Conservation (phyloP, 1,139 yeast species). For the Yamadazyma diddensiae region DNA sequence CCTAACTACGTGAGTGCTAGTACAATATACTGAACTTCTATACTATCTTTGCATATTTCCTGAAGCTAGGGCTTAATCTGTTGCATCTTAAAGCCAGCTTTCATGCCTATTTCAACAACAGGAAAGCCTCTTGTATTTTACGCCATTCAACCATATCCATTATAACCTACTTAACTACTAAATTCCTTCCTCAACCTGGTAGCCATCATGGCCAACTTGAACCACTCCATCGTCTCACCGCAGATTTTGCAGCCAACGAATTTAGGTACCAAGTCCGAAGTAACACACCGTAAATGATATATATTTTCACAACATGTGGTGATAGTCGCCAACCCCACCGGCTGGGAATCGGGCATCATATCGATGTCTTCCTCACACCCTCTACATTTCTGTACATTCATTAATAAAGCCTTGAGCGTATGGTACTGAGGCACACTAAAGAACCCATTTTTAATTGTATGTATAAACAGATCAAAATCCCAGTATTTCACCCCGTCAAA, state of each 20-base stretch:
- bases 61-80: no score
- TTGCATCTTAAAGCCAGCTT: no score
- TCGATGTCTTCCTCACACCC: constrained; percentile 23
- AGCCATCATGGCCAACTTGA: constrained; percentile 33
- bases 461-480: constrained; percentile 12
- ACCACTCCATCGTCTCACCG: constrained; percentile 37
- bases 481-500: constrained; percentile 8
- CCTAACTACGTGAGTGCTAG: no score
- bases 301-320: constrained; percentile 24
- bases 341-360: constrained; percentile 20
- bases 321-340: no score
- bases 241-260: constrained; percentile 42
- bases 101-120: no score
- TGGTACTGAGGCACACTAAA: constrained; percentile 6
- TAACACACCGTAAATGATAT: constrained; percentile 46
- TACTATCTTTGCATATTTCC: no score
- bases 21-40: no score
- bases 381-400: constrained; percentile 22
- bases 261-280: constrained; percentile 28
- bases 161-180: no score
- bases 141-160: no score
- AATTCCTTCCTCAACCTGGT: constrained; percentile 23
- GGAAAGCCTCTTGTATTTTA: no score
- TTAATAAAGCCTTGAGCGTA: constrained; percentile 19
- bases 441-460: constrained; percentile 6